Evolutionary conservation across 495 filamentous ascomycete genomes (phyloP).

Genomic region (Talaromyces stipitatus): DNA sequence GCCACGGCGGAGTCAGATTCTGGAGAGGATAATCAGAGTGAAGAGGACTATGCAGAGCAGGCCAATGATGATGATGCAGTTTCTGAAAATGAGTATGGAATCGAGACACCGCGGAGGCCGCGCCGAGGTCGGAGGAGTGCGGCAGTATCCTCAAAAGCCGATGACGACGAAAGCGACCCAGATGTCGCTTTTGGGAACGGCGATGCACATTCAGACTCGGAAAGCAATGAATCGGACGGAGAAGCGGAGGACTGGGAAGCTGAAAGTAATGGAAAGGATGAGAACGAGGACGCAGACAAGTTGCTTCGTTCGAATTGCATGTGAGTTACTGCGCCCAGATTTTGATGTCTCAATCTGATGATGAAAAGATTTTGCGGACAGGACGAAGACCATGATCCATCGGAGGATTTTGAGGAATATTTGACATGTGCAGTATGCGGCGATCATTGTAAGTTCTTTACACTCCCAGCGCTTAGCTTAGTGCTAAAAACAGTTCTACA

Average conservation of each 20-base stretch:
- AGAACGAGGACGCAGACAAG: slow-evolving; percentile 57
- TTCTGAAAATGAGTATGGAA: slow-evolving; percentile 36
- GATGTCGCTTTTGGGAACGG: slow-evolving; percentile 36
- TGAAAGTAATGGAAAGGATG: slow-evolving; percentile 55
- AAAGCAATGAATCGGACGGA: slow-evolving; percentile 58
- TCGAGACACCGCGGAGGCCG: slow-evolving; percentile 19
- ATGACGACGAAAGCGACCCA: slow-evolving; percentile 29
- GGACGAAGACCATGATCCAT: slow-evolving; percentile 80
- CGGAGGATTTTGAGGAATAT: slow-evolving; percentile 80
- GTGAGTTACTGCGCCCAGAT: slow-evolving; percentile 45
- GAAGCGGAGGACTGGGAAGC: slow-evolving; percentile 60
- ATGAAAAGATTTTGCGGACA: slow-evolving; percentile 62
- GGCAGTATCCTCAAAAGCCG: slow-evolving; percentile 5
- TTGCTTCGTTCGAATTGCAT: slow-evolving; percentile 55
- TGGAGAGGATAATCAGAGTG: slow-evolving; percentile 6
- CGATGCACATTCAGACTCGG: slow-evolving; percentile 44
- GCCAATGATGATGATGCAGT: slow-evolving; percentile 30
- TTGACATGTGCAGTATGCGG: slow-evolving; percentile 74
- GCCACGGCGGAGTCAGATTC: slow-evolving; percentile 28
- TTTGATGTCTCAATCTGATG: slow-evolving; percentile 11
- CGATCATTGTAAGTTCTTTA: slow-evolving; percentile 67
- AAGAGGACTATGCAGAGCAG: slow-evolving; percentile 27
- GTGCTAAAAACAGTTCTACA: slow-evolving; percentile 11
- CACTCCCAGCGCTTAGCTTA: slow-evolving; percentile 6
- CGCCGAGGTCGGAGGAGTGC: slow-evolving; percentile 17